Evolutionary conservation across 768 basidiomycete genomes (phyloP), one percentile per base, ranked within the genome.

Genomic region (Holtermannia corniformis): DNA sequence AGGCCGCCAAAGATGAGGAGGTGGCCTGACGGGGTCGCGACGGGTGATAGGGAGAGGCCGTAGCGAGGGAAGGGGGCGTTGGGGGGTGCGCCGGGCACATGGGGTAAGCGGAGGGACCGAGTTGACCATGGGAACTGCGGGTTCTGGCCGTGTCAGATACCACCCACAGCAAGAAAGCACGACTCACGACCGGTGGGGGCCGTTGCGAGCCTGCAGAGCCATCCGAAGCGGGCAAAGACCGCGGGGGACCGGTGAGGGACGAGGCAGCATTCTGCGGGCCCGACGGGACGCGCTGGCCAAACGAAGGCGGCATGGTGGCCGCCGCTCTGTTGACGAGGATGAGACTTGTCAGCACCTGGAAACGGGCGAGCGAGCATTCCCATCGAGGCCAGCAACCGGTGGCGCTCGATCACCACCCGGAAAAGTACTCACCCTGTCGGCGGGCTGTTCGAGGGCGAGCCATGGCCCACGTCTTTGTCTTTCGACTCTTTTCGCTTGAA

Each of bases 1-100:
- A 99, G 85, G 57, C 95, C 95, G 56, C 95, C 95, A 60, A 99
- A 99, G 57, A 99, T 79, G 74, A 89, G 92, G 58, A 99, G 82
- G 62, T 97, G 91, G 5, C 95, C 95, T 11, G 65, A 67, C 48
- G 66, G 64, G 4, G 62, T 60, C 4, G 77, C 78, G n/a, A 80
- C 68, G 21, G 83, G 84, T 7, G 67, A 57, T 4, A 96, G 80
- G 12, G 92, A 84, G 67, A 95, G 88, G 22, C 93, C 95, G 67
- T 97, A 99, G 41, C 93, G 83, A 22, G 95, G 93, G 72, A 97
- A 97, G 0, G 93, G 93, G 1, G 84, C 83, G 0, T 87, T 84
- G 0, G 88, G 89, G 0, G 52, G 61, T 4, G 59, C 52, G 1
- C 56, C 56, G 21, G 54, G 51, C 1, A 61, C 54, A 13, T 49